These are phyloP conservation scores for Cucurbita moschata DNA, from an alignment of 306 rosid species.

Conservation along the genomic window DNA sequence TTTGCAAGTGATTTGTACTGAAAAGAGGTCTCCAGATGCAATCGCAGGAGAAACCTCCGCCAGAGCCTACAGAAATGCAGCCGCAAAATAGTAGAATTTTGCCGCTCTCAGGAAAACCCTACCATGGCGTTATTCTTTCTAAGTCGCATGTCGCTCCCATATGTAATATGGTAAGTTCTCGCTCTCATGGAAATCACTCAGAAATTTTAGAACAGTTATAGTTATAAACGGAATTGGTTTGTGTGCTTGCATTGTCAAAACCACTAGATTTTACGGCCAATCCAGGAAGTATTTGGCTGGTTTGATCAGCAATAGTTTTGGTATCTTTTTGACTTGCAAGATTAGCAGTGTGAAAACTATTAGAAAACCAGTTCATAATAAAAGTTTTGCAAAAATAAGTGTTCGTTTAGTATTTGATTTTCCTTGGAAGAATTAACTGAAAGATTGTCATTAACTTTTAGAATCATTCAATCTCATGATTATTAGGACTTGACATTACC, in stretches of 20 bases:
- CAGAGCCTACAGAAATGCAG: not conserved
- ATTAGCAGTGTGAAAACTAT: not conserved
- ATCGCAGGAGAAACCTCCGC: not conserved
- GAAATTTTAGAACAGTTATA: not conserved
- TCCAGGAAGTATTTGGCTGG: not conserved
- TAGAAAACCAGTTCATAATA: not conserved
- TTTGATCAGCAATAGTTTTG: not conserved
- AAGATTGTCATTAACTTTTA: not conserved
- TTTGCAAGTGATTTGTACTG: not conserved
- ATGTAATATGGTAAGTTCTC: conserved; percentile 23
- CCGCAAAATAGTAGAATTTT: conserved; percentile 18
- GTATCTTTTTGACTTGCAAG: no score
- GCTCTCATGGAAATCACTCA: not conserved
- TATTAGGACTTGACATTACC: not conserved
- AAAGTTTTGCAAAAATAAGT: not conserved
- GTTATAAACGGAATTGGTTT: not conserved
- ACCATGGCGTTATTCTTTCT: conserved; percentile 13
- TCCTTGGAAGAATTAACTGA: not conserved
- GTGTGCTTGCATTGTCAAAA: not conserved
- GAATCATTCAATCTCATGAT: not conserved
- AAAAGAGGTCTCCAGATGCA: not conserved
- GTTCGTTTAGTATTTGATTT: not conserved
- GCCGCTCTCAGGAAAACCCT: conserved; percentile 40
- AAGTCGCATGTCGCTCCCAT: conserved; percentile 14
- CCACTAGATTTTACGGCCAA: no score